These are phyloP conservation scores for Trichoderma orchidacearum DNA, from an alignment of 495 filamentous ascomycete genomes.

Conservation along the genomic window DNA sequence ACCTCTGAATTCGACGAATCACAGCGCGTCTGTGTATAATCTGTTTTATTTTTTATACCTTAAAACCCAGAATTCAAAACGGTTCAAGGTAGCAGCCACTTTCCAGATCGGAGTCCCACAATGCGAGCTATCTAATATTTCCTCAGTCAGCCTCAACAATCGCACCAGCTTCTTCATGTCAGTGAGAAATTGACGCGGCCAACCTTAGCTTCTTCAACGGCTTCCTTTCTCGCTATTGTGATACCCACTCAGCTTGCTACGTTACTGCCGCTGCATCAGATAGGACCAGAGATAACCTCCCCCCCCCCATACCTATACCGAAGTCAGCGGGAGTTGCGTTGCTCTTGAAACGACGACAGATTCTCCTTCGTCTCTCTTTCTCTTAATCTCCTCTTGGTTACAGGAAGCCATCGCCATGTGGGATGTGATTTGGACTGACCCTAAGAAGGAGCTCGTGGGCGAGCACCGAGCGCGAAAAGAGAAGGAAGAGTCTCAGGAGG, in stretches of 20 bases:
- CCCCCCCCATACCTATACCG: not conserved
- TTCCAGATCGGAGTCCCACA: no score
- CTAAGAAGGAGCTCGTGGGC: constrained; percentile 28
- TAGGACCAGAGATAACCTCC: not conserved
- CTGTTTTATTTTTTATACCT: no score
- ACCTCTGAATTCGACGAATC: no score
- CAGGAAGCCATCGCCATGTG: constrained; percentile 24
- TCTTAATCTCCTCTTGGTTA: not conserved
- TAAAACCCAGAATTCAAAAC: no score
- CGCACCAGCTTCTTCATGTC: not conserved
- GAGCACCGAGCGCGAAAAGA: constrained; percentile 26
- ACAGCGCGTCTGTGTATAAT: no score
- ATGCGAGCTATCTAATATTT: no score
- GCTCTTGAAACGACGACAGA: not conserved
- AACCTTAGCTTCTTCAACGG: not conserved
- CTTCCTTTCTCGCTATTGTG: not conserved
- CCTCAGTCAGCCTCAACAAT: no score
- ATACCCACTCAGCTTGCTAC: not conserved
- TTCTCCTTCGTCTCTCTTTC: not conserved
- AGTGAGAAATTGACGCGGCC: no score
- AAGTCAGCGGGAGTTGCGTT: not conserved
- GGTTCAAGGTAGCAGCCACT: no score
- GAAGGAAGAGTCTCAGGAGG: constrained; percentile 14
- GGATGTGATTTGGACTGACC: constrained; percentile 37
- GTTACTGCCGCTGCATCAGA: not conserved